A percentile compares a stretch with the other conserved stretches of the same genome.
These are phyloP conservation scores for Suillus subalutaceus DNA, from an alignment of 768 basidiomycete genomes.

Conservation along the genomic window DNA sequence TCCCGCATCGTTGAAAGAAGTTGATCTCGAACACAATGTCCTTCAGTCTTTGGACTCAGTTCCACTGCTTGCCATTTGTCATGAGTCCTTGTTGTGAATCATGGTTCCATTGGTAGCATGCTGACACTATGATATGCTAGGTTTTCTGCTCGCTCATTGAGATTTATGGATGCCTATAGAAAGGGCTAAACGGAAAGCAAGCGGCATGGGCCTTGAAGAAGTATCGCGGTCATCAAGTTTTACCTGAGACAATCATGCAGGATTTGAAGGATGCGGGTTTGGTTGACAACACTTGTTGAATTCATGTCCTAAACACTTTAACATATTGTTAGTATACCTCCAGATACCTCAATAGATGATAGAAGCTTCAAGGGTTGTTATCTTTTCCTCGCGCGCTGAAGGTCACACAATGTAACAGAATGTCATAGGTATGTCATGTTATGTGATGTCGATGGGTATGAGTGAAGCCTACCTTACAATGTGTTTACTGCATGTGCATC, in stretches of 20 bases:
- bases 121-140: slow-evolving; percentile 11
- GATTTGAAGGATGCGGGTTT: neutral
- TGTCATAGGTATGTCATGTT: neutral
- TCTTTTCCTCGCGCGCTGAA: too few relatives aligned
- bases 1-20: slow-evolving; percentile 31
- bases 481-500: too few relatives aligned
- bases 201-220: slow-evolving; percentile 24
- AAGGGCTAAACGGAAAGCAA: slow-evolving; percentile 20
- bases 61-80: slow-evolving; percentile 10
- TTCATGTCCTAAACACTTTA: too few relatives aligned
- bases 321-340: too few relatives aligned
- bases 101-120: neutral
- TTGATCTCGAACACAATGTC: slow-evolving; percentile 37
- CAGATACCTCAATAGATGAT: too few relatives aligned
- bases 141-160: slow-evolving; percentile 13
- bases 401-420: too few relatives aligned
- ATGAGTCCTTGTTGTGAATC: neutral
- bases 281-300: neutral
- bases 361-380: too few relatives aligned
- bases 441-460: neutral
- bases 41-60: slow-evolving; percentile 31
- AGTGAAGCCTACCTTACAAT: too few relatives aligned
- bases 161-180: slow-evolving; percentile 25
- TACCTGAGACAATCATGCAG: slow-evolving; percentile 14
- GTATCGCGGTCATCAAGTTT: slow-evolving; percentile 16